Evolutionary conservation across 805 yeast species (phyloP).

Genomic region (Candida tibetensis): DNA sequence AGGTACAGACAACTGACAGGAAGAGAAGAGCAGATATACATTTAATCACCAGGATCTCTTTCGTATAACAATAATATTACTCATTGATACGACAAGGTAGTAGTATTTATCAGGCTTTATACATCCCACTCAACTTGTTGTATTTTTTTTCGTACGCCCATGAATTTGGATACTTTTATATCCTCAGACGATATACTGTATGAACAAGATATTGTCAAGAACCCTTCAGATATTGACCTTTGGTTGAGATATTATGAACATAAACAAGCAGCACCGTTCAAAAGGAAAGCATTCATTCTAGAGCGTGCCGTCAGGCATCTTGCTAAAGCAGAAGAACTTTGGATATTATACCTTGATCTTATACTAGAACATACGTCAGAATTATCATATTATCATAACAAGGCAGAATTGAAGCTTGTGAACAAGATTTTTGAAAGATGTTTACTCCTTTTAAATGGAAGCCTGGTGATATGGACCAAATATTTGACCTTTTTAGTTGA

Average conservation of each 20-base stretch:
- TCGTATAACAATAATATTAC: no score
- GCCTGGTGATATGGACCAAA: constrained; percentile 52
- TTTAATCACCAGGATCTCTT: no score
- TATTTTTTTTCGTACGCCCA: no score
- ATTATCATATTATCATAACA: constrained; percentile 25
- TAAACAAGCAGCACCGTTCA: constrained; percentile 17
- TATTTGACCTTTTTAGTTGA: constrained; percentile 44
- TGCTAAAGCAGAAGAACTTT: constrained; percentile 49
- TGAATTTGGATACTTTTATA: not conserved
- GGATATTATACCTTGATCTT: constrained; percentile 50
- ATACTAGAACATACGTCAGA: constrained; percentile 29
- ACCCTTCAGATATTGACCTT: constrained; percentile 27
- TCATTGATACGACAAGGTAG: no score
- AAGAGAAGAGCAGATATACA: no score
- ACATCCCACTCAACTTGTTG: no score
- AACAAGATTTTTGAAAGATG: constrained; percentile 47
- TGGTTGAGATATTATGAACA: constrained; percentile 47
- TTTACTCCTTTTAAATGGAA: constrained; percentile 39
- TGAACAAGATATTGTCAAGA: constrained; percentile 35
- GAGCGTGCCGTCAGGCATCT: constrained; percentile 49
- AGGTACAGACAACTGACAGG: no score
- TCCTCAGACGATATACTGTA: constrained; percentile 24
- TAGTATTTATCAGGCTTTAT: no score
- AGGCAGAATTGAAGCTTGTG: constrained; percentile 32
- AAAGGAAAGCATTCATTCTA: constrained; percentile 44